Evolutionary conservation across 1,139 yeast genomes (phyloP), one percentile per base, ranked within the genome.

Genomic region (Zhuliangozyma blackwelliae): DNA sequence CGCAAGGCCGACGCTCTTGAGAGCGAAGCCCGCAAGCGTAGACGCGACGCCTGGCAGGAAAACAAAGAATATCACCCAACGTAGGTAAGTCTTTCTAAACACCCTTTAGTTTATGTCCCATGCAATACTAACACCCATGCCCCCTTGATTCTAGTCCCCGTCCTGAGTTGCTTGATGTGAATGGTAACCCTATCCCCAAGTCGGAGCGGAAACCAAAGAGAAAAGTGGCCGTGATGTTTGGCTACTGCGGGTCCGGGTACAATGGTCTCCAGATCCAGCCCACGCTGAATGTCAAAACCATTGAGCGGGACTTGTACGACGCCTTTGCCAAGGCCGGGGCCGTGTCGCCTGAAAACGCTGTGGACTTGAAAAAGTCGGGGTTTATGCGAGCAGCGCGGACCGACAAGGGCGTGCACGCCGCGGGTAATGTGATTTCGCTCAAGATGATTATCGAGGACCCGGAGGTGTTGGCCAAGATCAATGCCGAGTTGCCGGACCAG

Each of bases 381-480:
- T 86, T 94, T 52, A 84, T 87, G 86, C 77, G 99, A 52, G 96
- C 97, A 32, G 98, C 98, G 3, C 75, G 98, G 61, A 92, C 99
- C 5, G 99, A 92, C 59, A 94, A 92, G 61, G 99, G 98, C 44
- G 99, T 92, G 11, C 99, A 92, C 61, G 98, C 99, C 21, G 97
- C 97, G 5, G 97, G 98, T 22, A 92, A 92, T 56, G 89, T 92
- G 25, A 79, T 94, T 31, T 85, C 96, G 7, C 69, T 88, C 51
- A 92, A 92, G 57, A 67, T 92, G 68, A 89, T 90, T 51, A 76
- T 90, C 40, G 97, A 90, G 56, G 97, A 90, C 52, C 76, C 73
- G n/a, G 83, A 85, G 38, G 74, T 90, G 37, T 70, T 84, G 31
- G 69, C 72, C 31, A 85, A 80, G 57, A 83, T 94, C 59, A 92